Conservation (phyloP, 2,329 filamentous ascomycete genomes). For the Xylaria sp. region DNA sequence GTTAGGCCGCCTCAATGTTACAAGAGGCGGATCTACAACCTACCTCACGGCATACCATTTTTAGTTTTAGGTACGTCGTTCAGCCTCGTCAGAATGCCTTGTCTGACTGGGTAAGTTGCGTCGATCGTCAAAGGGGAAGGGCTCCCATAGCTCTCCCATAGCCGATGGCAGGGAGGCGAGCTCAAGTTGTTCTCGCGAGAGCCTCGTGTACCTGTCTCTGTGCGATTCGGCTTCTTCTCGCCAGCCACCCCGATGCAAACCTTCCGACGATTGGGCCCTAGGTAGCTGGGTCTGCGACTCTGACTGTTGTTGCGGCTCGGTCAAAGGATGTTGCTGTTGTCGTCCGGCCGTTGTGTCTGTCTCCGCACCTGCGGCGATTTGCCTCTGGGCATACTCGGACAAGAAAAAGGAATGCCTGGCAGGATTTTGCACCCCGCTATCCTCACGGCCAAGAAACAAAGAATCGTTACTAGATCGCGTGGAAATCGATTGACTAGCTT, state of each 20-base stretch:
- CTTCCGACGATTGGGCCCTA: not conserved
- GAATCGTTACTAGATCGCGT: conserved; percentile 28
- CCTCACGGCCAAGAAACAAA: conserved; percentile 33
- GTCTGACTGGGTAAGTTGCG: conserved; percentile 41
- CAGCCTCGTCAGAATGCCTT: not conserved
- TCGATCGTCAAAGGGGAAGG: conserved; percentile 18
- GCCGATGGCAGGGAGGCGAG: not conserved
- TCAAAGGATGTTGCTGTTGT: not conserved
- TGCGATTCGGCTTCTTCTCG: not conserved
- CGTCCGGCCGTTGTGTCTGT: not conserved
- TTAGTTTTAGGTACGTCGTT: not conserved
- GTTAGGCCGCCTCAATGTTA: not conserved
- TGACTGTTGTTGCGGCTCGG: not conserved
- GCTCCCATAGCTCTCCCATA: not conserved
- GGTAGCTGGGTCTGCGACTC: no score
- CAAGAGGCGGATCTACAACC: not conserved
- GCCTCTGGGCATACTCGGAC: conserved; percentile 5
- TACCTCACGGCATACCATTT: not conserved
- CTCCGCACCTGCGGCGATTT: not conserved
- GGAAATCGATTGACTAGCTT: not conserved
- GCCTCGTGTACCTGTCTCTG: not conserved
- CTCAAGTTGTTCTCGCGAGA: conserved; percentile 16
- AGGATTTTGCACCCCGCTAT: not conserved
- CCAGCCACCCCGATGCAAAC: not conserved
- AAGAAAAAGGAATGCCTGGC: conserved; percentile 40